Evolutionary conservation across 768 basidiomycete genomes (phyloP), one percentile per base, ranked within the genome.

Genomic region (Auricularia heimuer): DNA sequence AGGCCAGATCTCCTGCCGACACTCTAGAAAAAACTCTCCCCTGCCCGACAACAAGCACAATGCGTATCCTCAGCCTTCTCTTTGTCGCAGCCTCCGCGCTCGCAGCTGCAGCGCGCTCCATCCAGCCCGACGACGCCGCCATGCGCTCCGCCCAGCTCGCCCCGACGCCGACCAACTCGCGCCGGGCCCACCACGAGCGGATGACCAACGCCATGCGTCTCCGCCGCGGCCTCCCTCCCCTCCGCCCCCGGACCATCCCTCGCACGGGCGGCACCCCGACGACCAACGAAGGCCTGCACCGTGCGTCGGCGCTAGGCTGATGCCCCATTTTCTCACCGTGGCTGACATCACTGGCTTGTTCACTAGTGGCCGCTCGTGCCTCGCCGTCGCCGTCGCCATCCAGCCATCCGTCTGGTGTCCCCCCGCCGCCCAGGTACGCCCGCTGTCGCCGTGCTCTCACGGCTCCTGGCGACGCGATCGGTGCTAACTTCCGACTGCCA

Each of bases 61-160:
- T 60, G 56, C 56, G 56, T 35, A 14, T 60, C 29, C 34, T 60
- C 24, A 60, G 29, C 24, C 21, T 60, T 10, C 24, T 60, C 10
- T 34, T 60, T 35, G 56, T 60, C 56, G 21, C 29, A 12, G 56
- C 56, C 56, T 60, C 56, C 29, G 56, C 56, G 16, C 21, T 60
- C 56, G 56, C 24, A 14, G 56, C 56, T 18, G 24, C 29, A 12
- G 56, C 56, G 60, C 35, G 64, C 60, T 21, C 37, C 35, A 35
- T 64, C 58, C 39, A 61, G 58, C 47, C 64, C 58, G 54, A 51
- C 64, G 24, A 61, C 29, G 8, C 64, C 33, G 14, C 21, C 12
- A 35, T 51, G 21, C 42, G 35, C 21, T 18, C 39, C 24, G 21
- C 39, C 7, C 39, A 42, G 39, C 39, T 8, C 8, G 39, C 64